Evolutionary conservation across 1,284 basidiomycete species (phyloP).

Genomic region (Ustanciosporium gigantosporum): DNA sequence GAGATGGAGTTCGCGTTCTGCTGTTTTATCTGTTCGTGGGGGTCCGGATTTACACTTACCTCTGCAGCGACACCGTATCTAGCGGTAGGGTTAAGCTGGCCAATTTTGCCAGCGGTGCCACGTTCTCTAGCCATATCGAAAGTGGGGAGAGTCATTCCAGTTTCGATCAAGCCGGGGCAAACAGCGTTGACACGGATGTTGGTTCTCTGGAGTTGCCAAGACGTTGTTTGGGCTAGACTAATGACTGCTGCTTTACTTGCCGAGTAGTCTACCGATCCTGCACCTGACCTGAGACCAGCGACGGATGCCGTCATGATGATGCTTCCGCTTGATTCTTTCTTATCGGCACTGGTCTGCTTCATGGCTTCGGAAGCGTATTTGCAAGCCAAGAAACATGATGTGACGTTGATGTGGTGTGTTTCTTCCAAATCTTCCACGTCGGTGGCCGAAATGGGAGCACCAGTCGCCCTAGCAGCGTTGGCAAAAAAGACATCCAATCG

Average conservation of each 20-base stretch:
- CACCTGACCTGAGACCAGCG: constrained; percentile 82
- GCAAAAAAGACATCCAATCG: constrained; percentile 90
- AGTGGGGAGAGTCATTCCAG: constrained; percentile 75
- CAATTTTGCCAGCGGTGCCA: constrained; percentile 76
- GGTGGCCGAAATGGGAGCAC: constrained; percentile 66
- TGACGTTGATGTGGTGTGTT: constrained; percentile 76
- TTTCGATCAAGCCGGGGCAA: constrained; percentile 88
- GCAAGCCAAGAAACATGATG: constrained; percentile 89
- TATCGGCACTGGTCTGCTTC: constrained; percentile 69
- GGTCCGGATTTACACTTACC: constrained; percentile 56
- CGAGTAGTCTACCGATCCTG: constrained; percentile 79
- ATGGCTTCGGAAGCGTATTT: constrained; percentile 83
- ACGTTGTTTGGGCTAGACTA: constrained; percentile 78
- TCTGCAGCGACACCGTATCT: constrained; percentile 65
- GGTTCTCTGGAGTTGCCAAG: constrained; percentile 77
- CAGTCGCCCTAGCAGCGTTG: constrained; percentile 68
- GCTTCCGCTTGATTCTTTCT: constrained; percentile 72
- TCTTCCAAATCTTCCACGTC: constrained; percentile 73
- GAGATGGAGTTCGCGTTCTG: too few relatives aligned
- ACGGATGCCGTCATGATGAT: constrained; percentile 92
- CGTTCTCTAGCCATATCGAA: constrained; percentile 77
- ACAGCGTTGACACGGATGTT: constrained; percentile 87
- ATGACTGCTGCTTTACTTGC: constrained; percentile 64
- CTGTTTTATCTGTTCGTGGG: too few relatives aligned
- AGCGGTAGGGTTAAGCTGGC: constrained; percentile 81